Evolutionary conservation across 495 filamentous ascomycete genomes (phyloP), one percentile per base, ranked within the genome.

Genomic region (Letharia columbiana): DNA sequence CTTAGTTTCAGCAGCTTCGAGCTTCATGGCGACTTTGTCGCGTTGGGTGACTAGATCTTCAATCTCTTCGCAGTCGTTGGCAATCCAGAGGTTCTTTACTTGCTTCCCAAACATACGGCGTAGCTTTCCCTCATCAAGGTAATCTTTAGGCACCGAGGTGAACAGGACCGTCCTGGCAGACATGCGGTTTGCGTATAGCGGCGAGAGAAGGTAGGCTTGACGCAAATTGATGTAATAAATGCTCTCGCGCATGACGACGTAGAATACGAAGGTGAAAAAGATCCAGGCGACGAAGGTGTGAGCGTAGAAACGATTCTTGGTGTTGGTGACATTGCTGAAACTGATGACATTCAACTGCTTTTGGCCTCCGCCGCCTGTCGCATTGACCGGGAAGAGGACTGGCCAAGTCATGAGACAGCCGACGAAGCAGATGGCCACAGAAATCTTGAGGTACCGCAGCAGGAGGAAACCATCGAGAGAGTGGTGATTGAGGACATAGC

Each of bases 171-270:
- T 98, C 67, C 92, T 86, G 5, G 94, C 95, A 3, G 95, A 98
- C 67, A 98, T 87, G 70, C 93, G 90, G 71, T 86, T 89, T 60
- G 91, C 84, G 75, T 96, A 93, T 39, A 90, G 80, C 20, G 92
- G 93, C 47, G 91, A 92, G 65, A 96, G 82, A 60, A 94, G 81
- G 78, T 96, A 96, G 2, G 95, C 94, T 80, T 98, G 95, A 70
- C 93, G 91, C 66, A 98, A 75, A 75, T 96, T 97, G 83, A 96
- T 90, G 76, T 90, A 96, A 83, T 85, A 97, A 74, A 98, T 88
- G 77, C 86, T 87, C 77, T 98, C 94, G 58, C 95, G 85, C 67
- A 92, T 89, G 67, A 98, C 86, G 74, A 92, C 86, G 73, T 88
- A 89, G 78, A 97, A 89, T 70, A 98, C 79, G 71, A 97, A 94